Evolutionary conservation across 202 grass and related monocot species (phyloP).

Genomic region (Setaria italica): DNA sequence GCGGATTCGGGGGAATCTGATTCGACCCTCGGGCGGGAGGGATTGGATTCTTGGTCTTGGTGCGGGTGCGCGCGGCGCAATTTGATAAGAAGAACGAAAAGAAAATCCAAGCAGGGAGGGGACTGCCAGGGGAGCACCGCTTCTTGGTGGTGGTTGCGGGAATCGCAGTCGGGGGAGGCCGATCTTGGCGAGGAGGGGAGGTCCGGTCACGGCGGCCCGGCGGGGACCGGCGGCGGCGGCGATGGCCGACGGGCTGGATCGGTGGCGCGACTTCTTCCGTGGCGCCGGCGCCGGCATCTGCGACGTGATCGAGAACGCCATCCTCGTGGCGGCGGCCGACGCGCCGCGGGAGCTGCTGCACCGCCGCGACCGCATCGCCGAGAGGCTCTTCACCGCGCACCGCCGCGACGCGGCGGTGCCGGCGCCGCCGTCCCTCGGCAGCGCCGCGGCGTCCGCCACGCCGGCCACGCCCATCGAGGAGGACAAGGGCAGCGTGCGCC

Average conservation of each 20-base stretch:
- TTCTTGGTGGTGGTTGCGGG: not conserved
- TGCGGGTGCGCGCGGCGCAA: conserved; percentile 14
- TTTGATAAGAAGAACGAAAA: conserved; percentile 18
- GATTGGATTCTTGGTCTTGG: conserved; percentile 49
- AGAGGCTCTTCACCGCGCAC: conserved; percentile 68
- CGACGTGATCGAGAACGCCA: conserved; percentile 86
- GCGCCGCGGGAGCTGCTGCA: conserved; percentile 75
- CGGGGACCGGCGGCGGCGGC: conserved; percentile 35
- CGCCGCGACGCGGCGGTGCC: conserved; percentile 39
- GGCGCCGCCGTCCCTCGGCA: conserved; percentile 39
- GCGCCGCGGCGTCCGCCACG: conserved; percentile 42
- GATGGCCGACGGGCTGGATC: conserved; percentile 74
- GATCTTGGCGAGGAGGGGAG: conserved; percentile 38
- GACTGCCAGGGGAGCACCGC: conserved; percentile 19
- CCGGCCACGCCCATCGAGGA: conserved; percentile 64
- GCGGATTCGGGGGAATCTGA: conserved; percentile 49
- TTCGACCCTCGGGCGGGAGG: conserved; percentile 34
- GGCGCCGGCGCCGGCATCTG: conserved; percentile 73
- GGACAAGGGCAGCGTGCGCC: conserved; percentile 84
- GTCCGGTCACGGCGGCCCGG: conserved; percentile 33
- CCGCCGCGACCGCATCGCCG: conserved; percentile 85
- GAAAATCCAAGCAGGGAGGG: not conserved
- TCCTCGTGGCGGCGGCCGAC: conserved; percentile 78
- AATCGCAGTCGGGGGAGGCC: conserved; percentile 4
- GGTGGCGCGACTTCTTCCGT: conserved; percentile 86